Evolutionary conservation across 1,139 yeast species (phyloP).

Genomic region (Geotrichum restrictum): DNA sequence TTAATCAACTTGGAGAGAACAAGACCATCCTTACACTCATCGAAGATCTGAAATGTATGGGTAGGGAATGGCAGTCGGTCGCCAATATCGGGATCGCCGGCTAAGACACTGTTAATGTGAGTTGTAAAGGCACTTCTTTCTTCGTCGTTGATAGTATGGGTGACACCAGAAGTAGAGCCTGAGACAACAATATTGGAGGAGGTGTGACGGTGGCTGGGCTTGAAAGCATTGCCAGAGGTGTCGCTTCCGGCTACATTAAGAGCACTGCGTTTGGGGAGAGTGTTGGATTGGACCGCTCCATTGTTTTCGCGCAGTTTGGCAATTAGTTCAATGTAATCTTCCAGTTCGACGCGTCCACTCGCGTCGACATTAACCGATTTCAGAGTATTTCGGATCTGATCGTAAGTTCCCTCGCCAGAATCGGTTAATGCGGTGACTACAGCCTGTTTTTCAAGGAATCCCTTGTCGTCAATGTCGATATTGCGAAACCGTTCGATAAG

Average conservation of each 20-base stretch:
- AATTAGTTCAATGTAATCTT: slow-evolving; percentile 82
- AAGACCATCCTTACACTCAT: slow-evolving; percentile 93
- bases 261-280: slow-evolving; percentile 26
- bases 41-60: slow-evolving; percentile 91
- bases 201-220: slow-evolving; percentile 21
- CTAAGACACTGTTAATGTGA: slow-evolving; percentile 86
- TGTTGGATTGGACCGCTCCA: slow-evolving; percentile 26
- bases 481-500: slow-evolving; percentile 78
- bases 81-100: slow-evolving; percentile 88
- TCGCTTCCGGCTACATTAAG: slow-evolving; percentile 15
- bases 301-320: slow-evolving; percentile 39
- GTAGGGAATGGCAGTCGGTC: slow-evolving; percentile 85
- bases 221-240: slow-evolving; percentile 4
- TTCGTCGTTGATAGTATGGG: slow-evolving; percentile 95
- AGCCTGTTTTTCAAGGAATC: slow-evolving; percentile 91
- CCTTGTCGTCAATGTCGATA: slow-evolving; percentile 86
- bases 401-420: slow-evolving; percentile 77
- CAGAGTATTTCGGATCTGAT: slow-evolving; percentile 88
- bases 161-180: slow-evolving; percentile 84
- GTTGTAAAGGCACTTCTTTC: slow-evolving; percentile 93
- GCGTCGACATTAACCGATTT: slow-evolving; percentile 92
- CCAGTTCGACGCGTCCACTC: slow-evolving; percentile 93
- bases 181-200: slow-evolving; percentile 61
- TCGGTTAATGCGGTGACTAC: slow-evolving; percentile 80
- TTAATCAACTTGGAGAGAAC: slow-evolving; percentile 89